phyloP scores from a whole-genome alignment of 208 protist genomes.

The Wallacemonas sp. region DNA sequence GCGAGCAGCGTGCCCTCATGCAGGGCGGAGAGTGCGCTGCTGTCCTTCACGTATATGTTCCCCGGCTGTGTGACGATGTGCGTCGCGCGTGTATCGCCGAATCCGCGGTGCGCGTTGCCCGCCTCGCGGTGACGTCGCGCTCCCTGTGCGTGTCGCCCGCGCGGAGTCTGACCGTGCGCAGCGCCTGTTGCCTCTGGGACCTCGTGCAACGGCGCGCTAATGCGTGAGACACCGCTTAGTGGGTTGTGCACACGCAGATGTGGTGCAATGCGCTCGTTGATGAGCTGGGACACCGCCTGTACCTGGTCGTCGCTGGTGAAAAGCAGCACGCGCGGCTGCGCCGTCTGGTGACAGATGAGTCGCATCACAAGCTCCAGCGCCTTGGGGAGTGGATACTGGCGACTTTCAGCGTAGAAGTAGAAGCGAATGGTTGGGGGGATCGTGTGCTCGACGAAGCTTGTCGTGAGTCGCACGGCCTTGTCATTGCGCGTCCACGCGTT shows the following conservation, averaged over 20 bases:
- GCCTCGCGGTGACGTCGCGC: not conserved
- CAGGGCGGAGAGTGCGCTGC: conserved; percentile 60
- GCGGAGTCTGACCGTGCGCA: not conserved
- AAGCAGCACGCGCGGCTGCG: conserved; percentile 67
- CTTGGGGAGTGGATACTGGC: conserved; percentile 30
- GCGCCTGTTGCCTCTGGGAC: not conserved
- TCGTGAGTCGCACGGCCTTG: conserved; percentile 83
- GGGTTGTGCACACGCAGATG: conserved; percentile 7
- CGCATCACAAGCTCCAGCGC: conserved; percentile 53
- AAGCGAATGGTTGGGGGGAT: conserved; percentile 77
- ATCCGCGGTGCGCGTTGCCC: not conserved
- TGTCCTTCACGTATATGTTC: conserved; percentile 77
- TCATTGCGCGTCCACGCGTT: conserved; percentile 90
- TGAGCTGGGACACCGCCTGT: conserved; percentile 28
- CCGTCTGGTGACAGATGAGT: conserved; percentile 68
- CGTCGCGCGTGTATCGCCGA: conserved; percentile 22
- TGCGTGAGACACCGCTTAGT: not conserved
- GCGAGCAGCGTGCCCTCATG: conserved; percentile 62
- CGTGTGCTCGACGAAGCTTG: conserved; percentile 87
- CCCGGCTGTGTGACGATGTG: conserved; percentile 40
- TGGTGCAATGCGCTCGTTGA: conserved; percentile 19
- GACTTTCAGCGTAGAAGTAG: conserved; percentile 67
- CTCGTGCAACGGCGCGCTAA: conserved; percentile 31
- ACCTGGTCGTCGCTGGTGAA: conserved; percentile 49
- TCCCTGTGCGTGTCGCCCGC: not conserved